Percentiles rank a stretch among this genome's conserved stretches.
Evolutionary conservation across 768 basidiomycete species (phyloP).

Genomic region (Suillus spraguei): DNA sequence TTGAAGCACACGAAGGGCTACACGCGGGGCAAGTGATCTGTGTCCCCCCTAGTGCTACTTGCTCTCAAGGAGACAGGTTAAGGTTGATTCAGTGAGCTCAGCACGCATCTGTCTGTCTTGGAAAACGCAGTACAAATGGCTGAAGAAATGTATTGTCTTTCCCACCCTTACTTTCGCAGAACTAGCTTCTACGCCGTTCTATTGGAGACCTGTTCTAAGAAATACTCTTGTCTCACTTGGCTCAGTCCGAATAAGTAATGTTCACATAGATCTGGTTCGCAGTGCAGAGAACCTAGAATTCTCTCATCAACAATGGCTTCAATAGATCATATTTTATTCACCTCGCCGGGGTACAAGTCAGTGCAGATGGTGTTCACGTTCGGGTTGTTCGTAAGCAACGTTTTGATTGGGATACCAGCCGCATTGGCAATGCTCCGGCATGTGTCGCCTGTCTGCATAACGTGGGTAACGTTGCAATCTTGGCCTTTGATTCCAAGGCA

Average conservation of each 20-base stretch:
- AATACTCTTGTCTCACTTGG: not conserved
- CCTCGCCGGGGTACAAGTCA: slow-evolving; percentile 64
- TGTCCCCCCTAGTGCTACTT: slow-evolving; percentile 38
- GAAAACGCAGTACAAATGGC: not conserved
- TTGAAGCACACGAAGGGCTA: slow-evolving; percentile 48
- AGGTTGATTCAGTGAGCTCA: slow-evolving; percentile 12
- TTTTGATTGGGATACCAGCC: slow-evolving; percentile 45
- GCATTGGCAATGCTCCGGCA: slow-evolving; percentile 46
- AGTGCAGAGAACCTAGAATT: slow-evolving; percentile 27
- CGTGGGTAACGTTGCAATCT: slow-evolving; percentile 58
- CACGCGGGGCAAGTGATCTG: slow-evolving; percentile 39
- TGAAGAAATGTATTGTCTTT: not conserved
- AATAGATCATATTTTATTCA: slow-evolving; percentile 24
- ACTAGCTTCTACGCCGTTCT: not conserved
- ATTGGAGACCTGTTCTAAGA: slow-evolving; percentile 11
- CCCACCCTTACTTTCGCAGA: not conserved
- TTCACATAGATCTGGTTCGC: slow-evolving; percentile 25
- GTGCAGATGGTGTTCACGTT: slow-evolving; percentile 54
- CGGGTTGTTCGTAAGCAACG: slow-evolving; percentile 64
- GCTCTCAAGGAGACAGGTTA: slow-evolving; percentile 42
- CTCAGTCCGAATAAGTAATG: slow-evolving; percentile 6
- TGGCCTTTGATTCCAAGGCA: slow-evolving; percentile 60
- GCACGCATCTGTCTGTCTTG: slow-evolving; percentile 19
- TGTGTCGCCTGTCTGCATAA: slow-evolving; percentile 49
- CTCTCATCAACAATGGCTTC: slow-evolving; percentile 6